Base-by-base conservation (phyloP, 306 rosid species). In the Cucurbita maxima region DNA sequence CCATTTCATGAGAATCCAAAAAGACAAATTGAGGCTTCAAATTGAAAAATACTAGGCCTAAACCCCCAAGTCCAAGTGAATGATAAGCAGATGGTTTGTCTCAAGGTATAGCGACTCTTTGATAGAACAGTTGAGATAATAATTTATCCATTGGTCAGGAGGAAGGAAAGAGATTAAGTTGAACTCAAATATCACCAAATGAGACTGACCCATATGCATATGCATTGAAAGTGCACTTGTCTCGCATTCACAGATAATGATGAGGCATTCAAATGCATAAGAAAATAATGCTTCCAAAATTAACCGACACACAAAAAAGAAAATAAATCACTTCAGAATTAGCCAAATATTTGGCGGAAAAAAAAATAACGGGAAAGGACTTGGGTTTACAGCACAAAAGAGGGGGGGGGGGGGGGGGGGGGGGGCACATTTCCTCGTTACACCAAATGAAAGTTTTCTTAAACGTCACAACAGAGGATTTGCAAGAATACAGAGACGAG, bases 311-410 rank as follows among this genome's bases (percentile, higher is more conserved):
- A 68, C 47, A 67, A 67, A 20, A 2, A 60, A 14, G 10, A 10
- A 10, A 44, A 48, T 13, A 48, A 13, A 48, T 63, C 18, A 63
- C 71, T 63, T 63, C 25, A 63, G 34, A 41, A 63, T 63, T 63
- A 63, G 73, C 56, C 73, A 68, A 25, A 68, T 68, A 68, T 14
- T 68, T 45, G 7, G 18, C 41, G 56, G 55, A 0, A 0, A 9
- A 12, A 67, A 68, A 13, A 68, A 13, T 22, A 68, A 68, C 10
- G 13, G 20, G 6, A 68, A 45, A 68, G 20, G 45, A 68, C 20
- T 20, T 22, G 56, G 73, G 22, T 68, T 68, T 45, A 68, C 73
- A 68, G 20, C 73, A 68, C 73, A 68, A 40, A 12, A 47, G 73
- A 57, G 19, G 40, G 11, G 68, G 40, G 11, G 68, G 19, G 40